These are phyloP conservation scores for Pneumocystis wakefieldiae DNA, from an alignment of 1,139 yeast species.

Conservation along the genomic window DNA sequence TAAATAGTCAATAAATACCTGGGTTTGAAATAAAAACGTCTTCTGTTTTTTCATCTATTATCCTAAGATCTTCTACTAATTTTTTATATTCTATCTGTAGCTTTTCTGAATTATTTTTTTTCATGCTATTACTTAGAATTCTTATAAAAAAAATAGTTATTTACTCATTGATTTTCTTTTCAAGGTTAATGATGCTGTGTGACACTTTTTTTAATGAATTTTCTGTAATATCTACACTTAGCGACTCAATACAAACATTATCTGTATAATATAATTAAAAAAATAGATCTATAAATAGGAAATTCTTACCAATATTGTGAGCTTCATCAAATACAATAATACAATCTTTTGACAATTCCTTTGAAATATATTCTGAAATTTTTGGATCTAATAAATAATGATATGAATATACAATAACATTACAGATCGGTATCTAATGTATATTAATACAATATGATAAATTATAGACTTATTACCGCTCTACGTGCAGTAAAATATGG, in stretches of 20 bases:
- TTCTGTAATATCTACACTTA: slow-evolving; percentile 74
- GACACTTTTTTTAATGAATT: slow-evolving; percentile 67
- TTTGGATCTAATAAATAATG: slow-evolving; percentile 93
- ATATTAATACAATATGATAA: not conserved
- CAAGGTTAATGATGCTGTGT: slow-evolving; percentile 67
- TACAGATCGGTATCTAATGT: slow-evolving; percentile 62
- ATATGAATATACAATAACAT: slow-evolving; percentile 85
- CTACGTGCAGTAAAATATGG: slow-evolving; percentile 96
- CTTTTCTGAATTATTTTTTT: slow-evolving; percentile 64
- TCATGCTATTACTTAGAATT: slow-evolving; percentile 30
- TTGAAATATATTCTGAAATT: slow-evolving; percentile 88
- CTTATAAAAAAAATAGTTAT: not conserved
- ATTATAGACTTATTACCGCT: slow-evolving; percentile 32
- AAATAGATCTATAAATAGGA: not conserved
- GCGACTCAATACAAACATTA: slow-evolving; percentile 92
- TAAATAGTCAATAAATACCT: not conserved
- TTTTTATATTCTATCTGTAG: slow-evolving; percentile 82
- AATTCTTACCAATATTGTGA: slow-evolving; percentile 54
- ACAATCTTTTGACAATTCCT: slow-evolving; percentile 79
- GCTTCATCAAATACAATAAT: slow-evolving; percentile 96
- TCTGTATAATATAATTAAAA: slow-evolving; percentile 19
- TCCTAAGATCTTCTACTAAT: slow-evolving; percentile 75
- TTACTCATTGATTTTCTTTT: slow-evolving; percentile 52
- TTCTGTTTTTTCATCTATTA: slow-evolving; percentile 55
- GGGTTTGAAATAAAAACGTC: slow-evolving; percentile 82